Evolutionary conservation across 805 yeast genomes (phyloP), one percentile per base, ranked within the genome.

Genomic region (Cyberlindnera americana): DNA sequence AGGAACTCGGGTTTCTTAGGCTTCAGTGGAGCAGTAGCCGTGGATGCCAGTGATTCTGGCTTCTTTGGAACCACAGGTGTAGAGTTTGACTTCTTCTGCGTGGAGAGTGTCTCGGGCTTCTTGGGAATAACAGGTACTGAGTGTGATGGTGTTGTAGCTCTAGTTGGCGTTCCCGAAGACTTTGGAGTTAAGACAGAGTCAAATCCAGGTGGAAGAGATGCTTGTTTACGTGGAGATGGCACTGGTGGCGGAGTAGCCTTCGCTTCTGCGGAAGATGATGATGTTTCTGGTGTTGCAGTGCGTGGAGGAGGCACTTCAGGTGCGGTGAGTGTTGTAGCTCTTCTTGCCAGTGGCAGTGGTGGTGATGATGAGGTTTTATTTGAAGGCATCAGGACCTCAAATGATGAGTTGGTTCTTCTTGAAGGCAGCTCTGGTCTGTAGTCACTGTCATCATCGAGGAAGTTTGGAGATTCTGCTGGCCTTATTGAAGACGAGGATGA

Each of bases 131-230:
- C 13, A 6, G 53, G 43, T n/a, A n/a, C n/a, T 43, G 23, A 10
- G 6, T 32, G 49, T 39, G 38, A 7, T 21, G 35, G 46, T 15
- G 40, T 53, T 31, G 31, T 25, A 25, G 52, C 12, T 27, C 48
- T 46, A 4, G 55, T 37, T 28, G 52, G 54, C 12, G 50, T 40
- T 3, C 54, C 44, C 14, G 56, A 49, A 6, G 58, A 61, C 44
- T 50, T 64, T 19, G 70, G 70, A 4, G 61, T 59, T 31, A 67
- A 42, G 7, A 66, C 46, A 4, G 54, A 26, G 18, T 56, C 64
- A 32, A 47, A 64, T 0, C 70, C 70, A 7, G 70, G 71, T 21
- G 70, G 70, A 5, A 64, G 52, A 1, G 46, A 19, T 13, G 48
- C 42, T 24, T 53, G 38, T 36, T 57, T 61, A 31, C 65, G 53